These are phyloP conservation scores for Crithidia expoeki DNA, from an alignment of 208 protist species.

Conservation along the genomic window DNA sequence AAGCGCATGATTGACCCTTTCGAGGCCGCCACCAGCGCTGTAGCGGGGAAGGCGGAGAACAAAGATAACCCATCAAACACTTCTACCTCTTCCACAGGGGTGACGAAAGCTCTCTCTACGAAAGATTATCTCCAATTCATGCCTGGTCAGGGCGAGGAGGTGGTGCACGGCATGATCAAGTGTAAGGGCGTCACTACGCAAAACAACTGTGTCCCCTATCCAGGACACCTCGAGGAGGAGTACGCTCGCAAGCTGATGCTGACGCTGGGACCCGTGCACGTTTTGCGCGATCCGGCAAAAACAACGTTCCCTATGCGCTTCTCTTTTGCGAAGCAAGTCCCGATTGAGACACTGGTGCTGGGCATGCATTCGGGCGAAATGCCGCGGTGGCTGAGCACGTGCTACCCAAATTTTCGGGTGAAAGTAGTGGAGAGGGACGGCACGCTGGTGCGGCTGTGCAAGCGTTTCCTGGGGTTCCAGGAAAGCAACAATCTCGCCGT, in stretches of 20 bases:
- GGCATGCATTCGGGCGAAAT: conserved; percentile 85
- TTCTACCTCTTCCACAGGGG: neutral
- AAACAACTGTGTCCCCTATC: conserved; percentile 86
- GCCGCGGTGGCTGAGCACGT: conserved; percentile 78
- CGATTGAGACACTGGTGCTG: conserved; percentile 76
- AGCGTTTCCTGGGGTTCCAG: conserved; percentile 79
- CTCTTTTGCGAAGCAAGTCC: conserved; percentile 67
- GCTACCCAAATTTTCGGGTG: conserved; percentile 86
- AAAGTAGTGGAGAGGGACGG: conserved; percentile 88
- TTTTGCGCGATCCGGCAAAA: conserved; percentile 72
- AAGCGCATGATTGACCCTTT: conserved; percentile 21
- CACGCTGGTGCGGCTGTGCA: conserved; percentile 73
- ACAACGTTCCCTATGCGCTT: conserved; percentile 68
- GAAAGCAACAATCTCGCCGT: conserved; percentile 76
- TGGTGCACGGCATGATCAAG: conserved; percentile 88
- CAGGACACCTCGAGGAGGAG: conserved; percentile 80
- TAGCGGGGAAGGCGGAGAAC: neutral
- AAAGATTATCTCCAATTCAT: conserved; percentile 73
- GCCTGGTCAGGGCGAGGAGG: conserved; percentile 58
- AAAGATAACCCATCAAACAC: neutral
- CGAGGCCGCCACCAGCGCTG: conserved; percentile 4
- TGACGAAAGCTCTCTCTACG: conserved; percentile 15
- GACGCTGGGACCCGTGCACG: conserved; percentile 80
- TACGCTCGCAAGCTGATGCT: conserved; percentile 85
- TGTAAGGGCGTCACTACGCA: conserved; percentile 71